Base-by-base conservation (phyloP, 208 protist genomes). In the Angomonas deanei region DNA sequence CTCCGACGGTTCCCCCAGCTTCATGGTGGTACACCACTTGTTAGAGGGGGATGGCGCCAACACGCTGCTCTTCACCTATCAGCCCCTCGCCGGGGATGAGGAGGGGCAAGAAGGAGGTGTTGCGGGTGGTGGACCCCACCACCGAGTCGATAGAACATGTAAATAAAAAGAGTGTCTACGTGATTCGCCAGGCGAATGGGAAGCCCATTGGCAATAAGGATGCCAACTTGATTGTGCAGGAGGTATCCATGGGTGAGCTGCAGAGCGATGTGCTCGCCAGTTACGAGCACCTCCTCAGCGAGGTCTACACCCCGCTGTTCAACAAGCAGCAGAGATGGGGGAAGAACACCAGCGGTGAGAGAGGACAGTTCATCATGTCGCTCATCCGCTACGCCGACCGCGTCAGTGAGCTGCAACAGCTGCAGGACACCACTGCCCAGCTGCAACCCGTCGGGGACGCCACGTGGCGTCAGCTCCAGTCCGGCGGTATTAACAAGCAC, bases 241-340 rank as follows among this genome's bases (percentile, higher is more conserved):
- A 94, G 21, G 38, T 97, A 39, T 65, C 67, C 27, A 95, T 97
- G 86, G 92, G 92, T 8, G 66, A 87, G 28, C 78, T 97, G 48
- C 76, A 92, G 26, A 81, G 67, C 38, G 88, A 97, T 66, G 66
- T 93, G 17, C 72, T 95, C 38, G 69, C 78, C 21, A 93, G 88
- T 68, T 93, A 81, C 71, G 87, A 94, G 74, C 86, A 94, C 55
- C 78, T 97, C 26, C 68, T 95, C 19, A 93, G 81, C 54, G 88
- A 97, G 68, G 87, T 97, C 48, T 97, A 97, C 86, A 91, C 84
- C 8, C 92, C 92, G 17, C 64, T 96, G 54, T 80, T 97, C 70
- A 93, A 92, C 72, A 78, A 79, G 39, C 72, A 85, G 60, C 63
- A 61, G 28, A 64, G 79, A 34, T 97, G 92, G 92, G 89, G 92